These are phyloP conservation scores for Ophiosphaerella narmari DNA, from an alignment of 2,329 filamentous ascomycete species.

Conservation along the genomic window DNA sequence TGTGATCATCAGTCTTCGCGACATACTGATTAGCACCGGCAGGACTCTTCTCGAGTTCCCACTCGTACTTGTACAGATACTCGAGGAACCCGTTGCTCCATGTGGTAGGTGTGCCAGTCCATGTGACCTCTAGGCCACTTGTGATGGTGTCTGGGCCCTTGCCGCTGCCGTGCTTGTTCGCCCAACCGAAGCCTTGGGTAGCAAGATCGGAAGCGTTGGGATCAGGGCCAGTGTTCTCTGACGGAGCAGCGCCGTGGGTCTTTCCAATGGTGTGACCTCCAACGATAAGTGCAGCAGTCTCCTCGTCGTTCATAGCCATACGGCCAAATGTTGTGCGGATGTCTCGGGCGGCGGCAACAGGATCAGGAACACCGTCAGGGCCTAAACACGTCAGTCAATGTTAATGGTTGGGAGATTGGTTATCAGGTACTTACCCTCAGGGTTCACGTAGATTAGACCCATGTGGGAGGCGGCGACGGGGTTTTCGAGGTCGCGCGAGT, in stretches of 20 bases:
- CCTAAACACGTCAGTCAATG: constrained; percentile 47
- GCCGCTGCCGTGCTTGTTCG: constrained; percentile 66
- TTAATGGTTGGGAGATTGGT: background rate
- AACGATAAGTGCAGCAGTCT: constrained; percentile 78
- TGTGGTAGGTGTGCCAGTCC: constrained; percentile 75
- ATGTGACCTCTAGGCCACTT: constrained; percentile 76
- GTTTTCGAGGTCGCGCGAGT: constrained; percentile 67
- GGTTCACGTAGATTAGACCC: constrained; percentile 83
- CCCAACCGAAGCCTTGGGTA: constrained; percentile 74
- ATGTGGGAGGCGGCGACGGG: constrained; percentile 72
- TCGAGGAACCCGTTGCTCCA: constrained; percentile 77
- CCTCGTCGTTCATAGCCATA: constrained; percentile 84
- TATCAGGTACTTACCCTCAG: constrained; percentile 53
- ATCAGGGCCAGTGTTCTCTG: constrained; percentile 68
- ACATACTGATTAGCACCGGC: constrained; percentile 79
- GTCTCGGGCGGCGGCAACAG: constrained; percentile 69
- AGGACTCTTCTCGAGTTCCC: constrained; percentile 76
- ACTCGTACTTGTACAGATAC: constrained; percentile 78
- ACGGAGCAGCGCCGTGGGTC: constrained; percentile 73
- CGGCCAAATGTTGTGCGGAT: constrained; percentile 76
- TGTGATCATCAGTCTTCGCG: constrained; percentile 67
- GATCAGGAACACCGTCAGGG: constrained; percentile 73
- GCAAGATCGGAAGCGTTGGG: constrained; percentile 68
- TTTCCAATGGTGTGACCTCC: constrained; percentile 82
- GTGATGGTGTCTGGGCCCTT: constrained; percentile 76